These are phyloP conservation scores for Backusella westeae DNA, from an alignment of 192 early-diverging fungal species.

Conservation along the genomic window DNA sequence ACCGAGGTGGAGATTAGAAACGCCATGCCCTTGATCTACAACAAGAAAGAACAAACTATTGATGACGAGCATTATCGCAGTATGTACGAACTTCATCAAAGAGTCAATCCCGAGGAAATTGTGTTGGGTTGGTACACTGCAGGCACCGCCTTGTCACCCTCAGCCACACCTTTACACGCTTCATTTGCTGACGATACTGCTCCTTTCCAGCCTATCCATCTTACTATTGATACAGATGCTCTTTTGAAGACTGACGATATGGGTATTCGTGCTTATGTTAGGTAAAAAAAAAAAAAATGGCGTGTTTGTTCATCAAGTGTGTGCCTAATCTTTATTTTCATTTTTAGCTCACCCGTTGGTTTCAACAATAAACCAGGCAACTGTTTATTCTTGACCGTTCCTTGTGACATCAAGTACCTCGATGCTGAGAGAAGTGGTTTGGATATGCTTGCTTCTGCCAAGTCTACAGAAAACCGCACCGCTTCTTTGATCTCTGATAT, in stretches of 20 bases:
- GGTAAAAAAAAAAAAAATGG: constrained; percentile 32
- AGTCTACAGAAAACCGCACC: constrained; percentile 47
- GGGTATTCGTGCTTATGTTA: constrained; percentile 70
- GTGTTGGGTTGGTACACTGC: constrained; percentile 95
- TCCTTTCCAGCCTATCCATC: constrained; percentile 75
- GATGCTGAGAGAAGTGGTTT: constrained; percentile 88
- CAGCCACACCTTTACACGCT: constrained; percentile 75
- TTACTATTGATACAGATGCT: constrained; percentile 85
- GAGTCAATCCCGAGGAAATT: constrained; percentile 84
- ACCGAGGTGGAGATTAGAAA: constrained; percentile 85
- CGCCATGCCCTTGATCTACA: constrained; percentile 83
- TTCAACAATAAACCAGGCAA: constrained; percentile 71
- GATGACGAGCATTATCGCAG: constrained; percentile 87
- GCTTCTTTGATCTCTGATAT: constrained; percentile 80
- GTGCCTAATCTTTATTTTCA: too few species aligned
- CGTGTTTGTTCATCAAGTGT: not conserved
- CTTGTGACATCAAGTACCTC: constrained; percentile 86
- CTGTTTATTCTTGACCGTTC: constrained; percentile 86
- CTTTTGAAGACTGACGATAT: constrained; percentile 55
- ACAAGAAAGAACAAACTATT: constrained; percentile 75
- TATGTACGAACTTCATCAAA: constrained; percentile 87
- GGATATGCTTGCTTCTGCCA: constrained; percentile 66
- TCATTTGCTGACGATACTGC: constrained; percentile 77
- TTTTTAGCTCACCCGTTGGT: constrained; percentile 70
- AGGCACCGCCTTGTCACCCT: constrained; percentile 62